Base-by-base conservation (phyloP, 1,139 yeast genomes). In the Hemisphaericaspora xylofermentans region DNA sequence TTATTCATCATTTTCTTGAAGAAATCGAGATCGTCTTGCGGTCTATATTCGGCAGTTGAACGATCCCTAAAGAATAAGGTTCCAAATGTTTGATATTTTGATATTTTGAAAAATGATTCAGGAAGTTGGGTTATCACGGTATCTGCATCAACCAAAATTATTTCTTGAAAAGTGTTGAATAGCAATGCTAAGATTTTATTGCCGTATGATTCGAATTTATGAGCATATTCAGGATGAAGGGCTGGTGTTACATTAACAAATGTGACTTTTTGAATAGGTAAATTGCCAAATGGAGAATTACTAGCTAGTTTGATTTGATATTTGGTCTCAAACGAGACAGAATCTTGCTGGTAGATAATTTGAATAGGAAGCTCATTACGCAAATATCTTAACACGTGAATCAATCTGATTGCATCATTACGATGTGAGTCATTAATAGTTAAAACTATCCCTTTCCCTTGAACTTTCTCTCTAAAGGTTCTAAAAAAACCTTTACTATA, bases 51-150 rank as follows among this genome's bases (percentile, higher is more conserved):
- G 7, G 58, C 60, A 15, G 76, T 59, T 25, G 63, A 56, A 39
- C 83, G 54, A 54, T 78, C 82, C 51, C 71, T 72, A 58, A 66
- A 78, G 48, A 77, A 67, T 33, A 68, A 57, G 2, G 80, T 61
- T 2, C 80, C 80, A 9, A 65, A 58, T 4, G 47, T 37, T 29
- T 51, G 36, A 48, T 68, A 76, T 33, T 66, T 67, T 9, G 56
- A 49, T 26, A 66, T 49, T 4, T 57, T 41, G 48, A 78, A 73
- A 41, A 74, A 67, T 6, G 57, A 50, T 5, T 51, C 57, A 1
- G 74, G 68, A 1, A 54, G 41, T 18, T 64, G 56, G 33, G 74
- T 57, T 1, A 76, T 54, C 0, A 74, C 74, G 0, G 73, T 62
- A 53, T 78, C 83, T 6, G 75, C 78, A 51, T 78, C 83, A 30